Base-by-base conservation (phyloP, 352 stramenopile genomes). In the Globisporangium middletonii region DNA sequence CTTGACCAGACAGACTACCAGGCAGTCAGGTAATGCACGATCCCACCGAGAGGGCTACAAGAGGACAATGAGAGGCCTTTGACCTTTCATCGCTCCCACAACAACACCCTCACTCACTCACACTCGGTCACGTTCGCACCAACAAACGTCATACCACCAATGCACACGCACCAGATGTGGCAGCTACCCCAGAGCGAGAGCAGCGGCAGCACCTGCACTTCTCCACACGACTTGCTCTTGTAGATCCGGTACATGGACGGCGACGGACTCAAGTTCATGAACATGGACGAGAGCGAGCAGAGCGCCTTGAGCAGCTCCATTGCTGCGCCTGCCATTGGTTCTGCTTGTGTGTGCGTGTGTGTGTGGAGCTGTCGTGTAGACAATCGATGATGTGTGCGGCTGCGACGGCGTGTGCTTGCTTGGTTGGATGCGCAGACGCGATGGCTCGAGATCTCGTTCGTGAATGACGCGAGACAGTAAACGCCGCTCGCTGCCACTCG, bases 201-300 rank as follows among this genome's bases (percentile, higher is more conserved):
- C 35, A 80, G 59, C 0, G 69, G 69, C 41, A 77, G 68, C 44
- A 77, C 53, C 41, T 67, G 63, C 7, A 74, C 64, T 6, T 69
- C 61, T n/a, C 67, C 67, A 8, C 64, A 74, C 23, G 66, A 60
- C 38, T 59, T 44, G 2, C 59, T 55, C 53, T 73, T 71, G 63
- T 73, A 59, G 62, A 79, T 75, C n/a, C 58, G 58, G 51, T 71
- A 65, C 38, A 77, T 73, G 11, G 62, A 67, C 26, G 66, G 69
- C 48, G 61, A 50, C 13, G 68, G 70, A 66, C 68, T 75, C 26
- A 77, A 50, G 57, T 68, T 71, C 63, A 69, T 73, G 38, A 62
- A 53, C 41, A 72, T 65, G 30, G 72, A 77, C 61, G 59, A 73
- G 54, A 75, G 35, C 7, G 71, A 75, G 33, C 68, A 63, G 55